Percentiles rank a stretch among this genome's conserved stretches.
Evolutionary conservation across 805 yeast species (phyloP).

Genomic region (Candida gorgasii): DNA sequence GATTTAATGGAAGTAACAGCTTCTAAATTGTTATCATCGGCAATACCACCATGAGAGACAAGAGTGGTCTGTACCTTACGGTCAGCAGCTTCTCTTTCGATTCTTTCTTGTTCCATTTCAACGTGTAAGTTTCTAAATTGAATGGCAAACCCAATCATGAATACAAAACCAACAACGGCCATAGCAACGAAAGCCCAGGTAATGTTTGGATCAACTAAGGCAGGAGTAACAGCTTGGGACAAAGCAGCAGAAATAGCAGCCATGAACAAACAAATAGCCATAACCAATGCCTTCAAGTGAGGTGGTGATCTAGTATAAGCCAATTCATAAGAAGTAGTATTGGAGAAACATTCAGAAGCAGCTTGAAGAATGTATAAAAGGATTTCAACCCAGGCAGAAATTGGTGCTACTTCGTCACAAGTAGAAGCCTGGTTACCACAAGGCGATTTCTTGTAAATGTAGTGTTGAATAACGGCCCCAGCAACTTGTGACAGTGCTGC

Average conservation of each 20-base stretch:
- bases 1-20: conserved; percentile 31
- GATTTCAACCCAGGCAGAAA: conserved; percentile 16
- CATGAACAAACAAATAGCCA: conserved; percentile 45
- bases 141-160: conserved; percentile 30
- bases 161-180: conserved; percentile 34
- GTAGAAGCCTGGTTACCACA: conserved; percentile 49
- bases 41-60: conserved; percentile 20
- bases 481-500: conserved; percentile 49
- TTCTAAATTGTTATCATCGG: conserved; percentile 22
- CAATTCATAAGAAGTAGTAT: conserved; percentile 52
- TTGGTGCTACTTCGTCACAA: conserved; percentile 24
- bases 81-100: conserved; percentile 24
- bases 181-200: conserved; percentile 43
- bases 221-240: conserved; percentile 42
- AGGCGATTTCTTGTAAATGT: conserved; percentile 49
- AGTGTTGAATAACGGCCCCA: conserved; percentile 52
- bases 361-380: conserved; percentile 27
- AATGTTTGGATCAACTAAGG: conserved; percentile 42
- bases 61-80: conserved; percentile 2
- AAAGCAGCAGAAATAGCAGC: conserved; percentile 51
- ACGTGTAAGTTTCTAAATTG: conserved; percentile 40
- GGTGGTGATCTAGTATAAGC: conserved; percentile 56
- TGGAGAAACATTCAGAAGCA: conserved; percentile 54
- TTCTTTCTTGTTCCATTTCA: conserved; percentile 39
- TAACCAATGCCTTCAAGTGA: conserved; percentile 50